These are phyloP conservation scores for Epichloe glyceriae DNA, from an alignment of 2,329 filamentous ascomycete genomes.

Conservation along the genomic window DNA sequence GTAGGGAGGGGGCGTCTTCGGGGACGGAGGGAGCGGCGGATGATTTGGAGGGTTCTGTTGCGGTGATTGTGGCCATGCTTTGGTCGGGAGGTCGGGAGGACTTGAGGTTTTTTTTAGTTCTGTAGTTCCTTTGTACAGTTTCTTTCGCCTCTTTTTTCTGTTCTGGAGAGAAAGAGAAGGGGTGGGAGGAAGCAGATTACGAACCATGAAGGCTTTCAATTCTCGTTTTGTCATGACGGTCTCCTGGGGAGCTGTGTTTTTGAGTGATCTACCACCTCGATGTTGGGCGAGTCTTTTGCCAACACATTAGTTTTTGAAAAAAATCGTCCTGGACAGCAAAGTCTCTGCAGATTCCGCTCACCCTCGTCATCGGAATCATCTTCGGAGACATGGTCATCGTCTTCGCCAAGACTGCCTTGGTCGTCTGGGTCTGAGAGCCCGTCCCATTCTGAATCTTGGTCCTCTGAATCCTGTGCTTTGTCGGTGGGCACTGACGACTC, in stretches of 20 bases:
- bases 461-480: slow-evolving; percentile 9
- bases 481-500: slow-evolving; percentile 1
- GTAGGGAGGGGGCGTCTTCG: slow-evolving; percentile 52
- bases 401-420: slow-evolving; percentile 15
- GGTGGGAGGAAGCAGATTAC: slow-evolving; percentile 2
- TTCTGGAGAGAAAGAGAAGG: not conserved
- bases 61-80: slow-evolving; percentile 8
- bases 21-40: slow-evolving; percentile 21
- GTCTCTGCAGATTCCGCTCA: slow-evolving; percentile 4
- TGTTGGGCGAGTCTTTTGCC: slow-evolving; percentile 1
- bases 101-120: slow-evolving; percentile 7
- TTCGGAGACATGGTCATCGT: slow-evolving; percentile 28
- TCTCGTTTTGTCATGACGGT: slow-evolving; percentile 50
- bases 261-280: slow-evolving; percentile 53
- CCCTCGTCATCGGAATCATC: slow-evolving; percentile 13
- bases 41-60: slow-evolving; percentile 8
- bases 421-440: slow-evolving; percentile 16
- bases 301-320: no score
- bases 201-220: slow-evolving; percentile 66
- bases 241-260: slow-evolving; percentile 23
- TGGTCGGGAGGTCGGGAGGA: slow-evolving; percentile 38
- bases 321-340: no score
- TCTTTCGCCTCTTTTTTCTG: not conserved
- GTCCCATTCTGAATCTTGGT: slow-evolving; percentile 3
- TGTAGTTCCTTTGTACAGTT: not conserved